Evolutionary conservation across 78 protist genomes (phyloP).

Genomic region (Dictyostelium capitatum): DNA sequence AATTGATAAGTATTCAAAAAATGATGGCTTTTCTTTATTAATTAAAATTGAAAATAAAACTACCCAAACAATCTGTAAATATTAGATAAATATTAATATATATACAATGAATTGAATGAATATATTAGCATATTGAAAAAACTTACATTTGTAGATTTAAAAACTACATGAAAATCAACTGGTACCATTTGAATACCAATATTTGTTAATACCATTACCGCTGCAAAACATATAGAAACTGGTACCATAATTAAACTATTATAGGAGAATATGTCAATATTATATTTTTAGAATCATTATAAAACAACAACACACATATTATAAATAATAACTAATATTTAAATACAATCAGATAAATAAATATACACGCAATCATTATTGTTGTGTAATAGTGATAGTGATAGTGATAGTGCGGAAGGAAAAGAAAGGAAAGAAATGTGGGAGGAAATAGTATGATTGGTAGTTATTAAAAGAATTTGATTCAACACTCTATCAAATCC

Average conservation of each 20-base stretch:
- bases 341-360: background rate
- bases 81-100: no score
- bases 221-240: constrained; percentile 69
- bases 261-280: background rate
- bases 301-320: background rate
- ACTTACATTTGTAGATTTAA: constrained; percentile 80
- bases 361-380: background rate
- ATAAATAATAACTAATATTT: no score
- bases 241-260: constrained; percentile 63
- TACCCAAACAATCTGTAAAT: constrained; percentile 64
- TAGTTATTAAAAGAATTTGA: background rate
- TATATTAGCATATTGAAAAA: no score
- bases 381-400: no score
- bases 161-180: constrained; percentile 63
- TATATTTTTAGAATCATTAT: background rate
- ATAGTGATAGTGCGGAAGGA: background rate
- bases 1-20: constrained; percentile 24
- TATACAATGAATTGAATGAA: no score
- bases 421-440: background rate
- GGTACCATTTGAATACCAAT: constrained; percentile 38
- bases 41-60: constrained; percentile 64
- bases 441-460: no score
- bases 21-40: constrained; percentile 62
- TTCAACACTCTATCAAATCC: no score
- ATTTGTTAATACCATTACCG: constrained; percentile 58